Evolutionary conservation across 805 yeast species (phyloP), one percentile per base, ranked within the genome.

Genomic region (Candida ficus): DNA sequence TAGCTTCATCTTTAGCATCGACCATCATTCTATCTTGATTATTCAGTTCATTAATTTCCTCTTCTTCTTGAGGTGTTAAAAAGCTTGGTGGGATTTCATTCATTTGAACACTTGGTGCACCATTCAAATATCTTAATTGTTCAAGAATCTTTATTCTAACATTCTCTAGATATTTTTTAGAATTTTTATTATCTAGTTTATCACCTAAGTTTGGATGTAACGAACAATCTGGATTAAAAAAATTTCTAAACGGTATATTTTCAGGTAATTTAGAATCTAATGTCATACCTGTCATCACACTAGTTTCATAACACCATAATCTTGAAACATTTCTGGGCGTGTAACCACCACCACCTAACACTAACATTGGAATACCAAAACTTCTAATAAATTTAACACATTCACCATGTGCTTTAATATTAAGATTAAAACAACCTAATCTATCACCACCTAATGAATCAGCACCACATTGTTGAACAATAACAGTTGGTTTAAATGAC

Each of bases 391-490:
- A 91, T 52, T 83, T 80, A 38, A 91, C 87, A 69, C 99, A 93
- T 63, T 91, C 95, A 30, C 97, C 98, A 61, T 95, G 99, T 0
- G 96, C 98, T 41, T 70, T 71, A 77, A 91, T 90, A 42, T 93
- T 87, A 47, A 93, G 74, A 60, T 95, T 93, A 68, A 95, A 95
- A 56, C 96, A 87, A 25, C 99, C 99, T 44, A 95, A 70, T 52
- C 95, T 76, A 68, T 93, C 99, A 31, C 97, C 96, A 30, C 95
- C 88, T 38, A 93, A 71, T 2, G 98, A 90, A 61, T 93, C 99
- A 22, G 97, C 99, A 35, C 99, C 99, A 68, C 97, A 89, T 64
- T 93, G 99, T 49, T 90, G 76, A n/a, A 93, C 96, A 46, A 93
- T 83, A 0, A 95, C 97, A 8, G 95, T 79, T 2, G 99, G 99